Evolutionary conservation across 768 basidiomycete genomes (phyloP).

Genomic region (Boletellus emodensis): DNA sequence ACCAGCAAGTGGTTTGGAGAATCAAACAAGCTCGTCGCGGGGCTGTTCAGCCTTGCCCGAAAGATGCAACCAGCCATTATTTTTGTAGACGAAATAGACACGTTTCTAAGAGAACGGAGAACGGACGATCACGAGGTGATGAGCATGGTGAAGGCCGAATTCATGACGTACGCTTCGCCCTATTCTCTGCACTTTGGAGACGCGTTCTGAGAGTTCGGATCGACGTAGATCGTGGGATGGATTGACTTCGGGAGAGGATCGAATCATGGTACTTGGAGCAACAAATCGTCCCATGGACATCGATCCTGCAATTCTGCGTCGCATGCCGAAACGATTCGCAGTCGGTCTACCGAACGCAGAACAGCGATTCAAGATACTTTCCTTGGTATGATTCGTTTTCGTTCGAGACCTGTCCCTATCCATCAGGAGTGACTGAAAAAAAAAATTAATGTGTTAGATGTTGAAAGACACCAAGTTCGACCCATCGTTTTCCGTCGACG

Average conservation of each 20-base stretch:
- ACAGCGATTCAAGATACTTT: slow-evolving; percentile 82
- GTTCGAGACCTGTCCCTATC: background rate
- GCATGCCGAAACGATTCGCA: slow-evolving; percentile 97
- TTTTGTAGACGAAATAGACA: slow-evolving; percentile 99
- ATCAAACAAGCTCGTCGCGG: slow-evolving; percentile 93
- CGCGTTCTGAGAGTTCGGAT: background rate
- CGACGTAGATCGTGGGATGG: slow-evolving; percentile 86
- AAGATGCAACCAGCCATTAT: slow-evolving; percentile 96
- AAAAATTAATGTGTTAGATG: slow-evolving; percentile 66
- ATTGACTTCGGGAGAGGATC: slow-evolving; percentile 70
- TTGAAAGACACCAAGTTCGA: slow-evolving; percentile 71
- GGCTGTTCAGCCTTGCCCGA: slow-evolving; percentile 86
- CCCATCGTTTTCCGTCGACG: slow-evolving; percentile 54
- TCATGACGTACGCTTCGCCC: slow-evolving; percentile 63
- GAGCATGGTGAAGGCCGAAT: slow-evolving; percentile 97
- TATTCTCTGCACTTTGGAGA: background rate
- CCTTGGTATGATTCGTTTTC: slow-evolving; percentile 47
- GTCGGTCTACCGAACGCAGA: slow-evolving; percentile 73
- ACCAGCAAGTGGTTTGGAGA: slow-evolving; percentile 87
- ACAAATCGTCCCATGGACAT: slow-evolving; percentile 95
- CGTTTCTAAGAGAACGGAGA: slow-evolving; percentile 84
- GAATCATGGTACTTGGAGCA: slow-evolving; percentile 89
- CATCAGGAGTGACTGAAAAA: background rate
- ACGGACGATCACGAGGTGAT: slow-evolving; percentile 95
- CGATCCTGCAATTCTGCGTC: slow-evolving; percentile 79